Base-by-base conservation (phyloP, 306 rosid species). In the Geum urbanum region DNA sequence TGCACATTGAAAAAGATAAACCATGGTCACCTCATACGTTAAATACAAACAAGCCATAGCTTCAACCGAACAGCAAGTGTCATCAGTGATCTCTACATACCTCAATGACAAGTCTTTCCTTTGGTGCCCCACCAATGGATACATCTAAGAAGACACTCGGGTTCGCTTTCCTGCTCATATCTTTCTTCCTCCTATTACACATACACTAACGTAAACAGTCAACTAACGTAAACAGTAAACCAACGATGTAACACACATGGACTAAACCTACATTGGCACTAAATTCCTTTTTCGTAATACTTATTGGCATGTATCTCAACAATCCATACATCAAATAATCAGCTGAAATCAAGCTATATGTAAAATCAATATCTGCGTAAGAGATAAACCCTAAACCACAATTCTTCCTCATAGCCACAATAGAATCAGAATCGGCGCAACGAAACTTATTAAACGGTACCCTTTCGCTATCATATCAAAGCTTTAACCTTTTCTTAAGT, bases 141-240 rank as follows among this genome's bases (percentile, higher is more conserved):
- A 95, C 79, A 74, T 95, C 97, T 2, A 95, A 56, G 85, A 89
- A 95, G 39, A 95, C 96, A 69, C 14, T 66, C 41, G 88, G 91
- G 67, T 91, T 88, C 82, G 73, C 87, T 73, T 87, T 89, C 87
- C 77, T 71, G 81, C 82, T 81, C 97, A 94, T 87, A 55, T 77
- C 76, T 22, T 76, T 77, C 76, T 22, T 76, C 72, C 70, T 74
- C 76, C 70, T 47, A 73, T 74, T 74, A 69, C 78, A 72, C 35
- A 64, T 57, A 72, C 69, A 18, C 37, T 14, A 4, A 14, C 9
- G 20, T 10, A 65, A 58, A n/a, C 10, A 66, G 16, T 67, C 5
- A 67, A 48, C 63, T 45, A 49, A 61, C 61, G 48, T n/a, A 65
- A 58, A n/a, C 10, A 66, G 16, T 67, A 8, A 67, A 48, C 63